Evolutionary conservation across 768 basidiomycete species (phyloP).

Genomic region (Mrakia hoshinonis): DNA sequence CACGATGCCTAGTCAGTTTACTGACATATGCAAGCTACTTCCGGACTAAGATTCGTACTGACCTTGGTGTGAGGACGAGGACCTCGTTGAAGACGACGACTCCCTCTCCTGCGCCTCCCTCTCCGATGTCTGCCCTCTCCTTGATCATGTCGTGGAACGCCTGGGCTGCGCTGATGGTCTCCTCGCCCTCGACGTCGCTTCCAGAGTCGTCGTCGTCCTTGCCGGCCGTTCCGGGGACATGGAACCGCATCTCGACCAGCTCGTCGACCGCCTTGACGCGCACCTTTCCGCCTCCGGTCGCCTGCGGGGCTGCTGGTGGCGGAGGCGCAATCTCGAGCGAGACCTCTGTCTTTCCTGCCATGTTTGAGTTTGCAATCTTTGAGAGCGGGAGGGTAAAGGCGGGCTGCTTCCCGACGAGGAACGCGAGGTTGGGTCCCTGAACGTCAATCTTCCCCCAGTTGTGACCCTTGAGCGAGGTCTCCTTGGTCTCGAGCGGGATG

Average conservation of each 20-base stretch:
- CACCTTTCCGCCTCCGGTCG: slow-evolving; percentile 41
- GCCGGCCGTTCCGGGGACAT: slow-evolving; percentile 67
- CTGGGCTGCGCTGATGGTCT: slow-evolving; percentile 70
- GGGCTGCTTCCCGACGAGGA: slow-evolving; percentile 75
- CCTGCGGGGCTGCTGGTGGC: slow-evolving; percentile 18
- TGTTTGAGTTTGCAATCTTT: slow-evolving; percentile 91
- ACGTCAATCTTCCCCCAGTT: slow-evolving; percentile 97
- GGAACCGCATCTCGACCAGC: slow-evolving; percentile 91
- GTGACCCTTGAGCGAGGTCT: slow-evolving; percentile 87
- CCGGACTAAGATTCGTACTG: slow-evolving; percentile 15
- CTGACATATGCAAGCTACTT: neutral
- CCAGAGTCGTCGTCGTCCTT: slow-evolving; percentile 49
- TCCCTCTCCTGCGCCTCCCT: slow-evolving; percentile 71
- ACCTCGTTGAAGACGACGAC: slow-evolving; percentile 94
- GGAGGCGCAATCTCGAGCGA: slow-evolving; percentile 72
- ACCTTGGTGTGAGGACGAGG: slow-evolving; percentile 74
- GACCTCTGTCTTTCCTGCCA: slow-evolving; percentile 94
- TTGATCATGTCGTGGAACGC: slow-evolving; percentile 94
- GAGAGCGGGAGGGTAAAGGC: slow-evolving; percentile 81
- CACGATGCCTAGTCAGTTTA: slow-evolving; percentile 2
- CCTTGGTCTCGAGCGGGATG: slow-evolving; percentile 72
- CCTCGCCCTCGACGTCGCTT: slow-evolving; percentile 43
- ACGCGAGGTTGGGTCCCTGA: slow-evolving; percentile 84
- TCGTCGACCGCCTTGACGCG: slow-evolving; percentile 55
- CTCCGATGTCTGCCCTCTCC: slow-evolving; percentile 89